Percentiles rank a stretch among this genome's conserved stretches.
These are phyloP conservation scores for Thalassiosira mediterranea DNA, from an alignment of 352 stramenopile genomes.

Conservation along the genomic window DNA sequence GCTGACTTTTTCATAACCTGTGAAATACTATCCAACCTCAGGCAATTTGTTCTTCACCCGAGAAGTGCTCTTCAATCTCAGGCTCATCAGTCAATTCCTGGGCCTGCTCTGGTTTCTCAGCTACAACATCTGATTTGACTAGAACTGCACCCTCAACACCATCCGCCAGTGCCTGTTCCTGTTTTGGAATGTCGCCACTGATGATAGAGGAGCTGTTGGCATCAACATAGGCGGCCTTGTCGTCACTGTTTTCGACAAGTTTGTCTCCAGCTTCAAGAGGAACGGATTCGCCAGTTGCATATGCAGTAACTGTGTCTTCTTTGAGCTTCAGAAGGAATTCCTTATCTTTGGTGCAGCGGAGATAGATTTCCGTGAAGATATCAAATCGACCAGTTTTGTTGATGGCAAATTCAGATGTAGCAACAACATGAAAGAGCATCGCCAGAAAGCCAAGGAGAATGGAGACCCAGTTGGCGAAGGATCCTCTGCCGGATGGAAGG, in stretches of 20 bases:
- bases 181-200: too few species aligned
- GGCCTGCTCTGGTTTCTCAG: too few species aligned
- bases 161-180: too few species aligned
- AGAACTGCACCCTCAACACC: too few species aligned
- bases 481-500: slow-evolving; percentile 61
- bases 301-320: slow-evolving; percentile 29
- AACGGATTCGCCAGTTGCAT: slow-evolving; percentile 42
- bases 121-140: too few species aligned
- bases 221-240: neutral
- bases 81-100: too few species aligned
- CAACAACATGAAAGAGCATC: slow-evolving; percentile 48
- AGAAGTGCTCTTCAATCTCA: too few species aligned
- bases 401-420: slow-evolving; percentile 52
- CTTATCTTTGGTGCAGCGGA: slow-evolving; percentile 30
- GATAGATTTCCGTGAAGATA: slow-evolving; percentile 57
- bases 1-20: too few species aligned
- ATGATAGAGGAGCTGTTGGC: too few species aligned
- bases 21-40: too few species aligned
- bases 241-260: neutral
- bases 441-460: slow-evolving; percentile 61
- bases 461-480: slow-evolving; percentile 53
- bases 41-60: too few species aligned
- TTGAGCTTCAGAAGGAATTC: slow-evolving; percentile 38
- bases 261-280: neutral
- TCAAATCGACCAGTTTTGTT: slow-evolving; percentile 62